A percentile compares a stretch with the other conserved stretches of the same genome.
These are phyloP conservation scores for Phytophthora cactorum DNA, from an alignment of 352 stramenopile genomes.

Conservation along the genomic window DNA sequence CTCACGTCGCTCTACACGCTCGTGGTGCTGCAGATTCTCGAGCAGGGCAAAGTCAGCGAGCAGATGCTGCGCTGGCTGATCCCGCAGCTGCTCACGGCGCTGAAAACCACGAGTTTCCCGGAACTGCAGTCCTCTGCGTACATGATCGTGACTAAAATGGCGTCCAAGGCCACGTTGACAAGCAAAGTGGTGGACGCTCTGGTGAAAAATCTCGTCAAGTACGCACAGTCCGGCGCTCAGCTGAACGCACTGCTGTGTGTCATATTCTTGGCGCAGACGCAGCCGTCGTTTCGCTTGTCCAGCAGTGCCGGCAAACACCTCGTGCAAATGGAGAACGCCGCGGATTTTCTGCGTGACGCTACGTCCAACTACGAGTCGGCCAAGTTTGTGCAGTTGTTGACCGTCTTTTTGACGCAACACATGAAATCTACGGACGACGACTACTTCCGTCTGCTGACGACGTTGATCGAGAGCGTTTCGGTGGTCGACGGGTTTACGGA, in stretches of 20 bases:
- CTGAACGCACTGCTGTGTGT: slow-evolving; percentile 80
- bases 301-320: slow-evolving; percentile 68
- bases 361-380: slow-evolving; percentile 73
- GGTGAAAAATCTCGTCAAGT: slow-evolving; percentile 80
- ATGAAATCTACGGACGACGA: slow-evolving; percentile 47
- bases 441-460: slow-evolving; percentile 43
- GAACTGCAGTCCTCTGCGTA: slow-evolving; percentile 85
- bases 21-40: slow-evolving; percentile 82
- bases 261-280: slow-evolving; percentile 77
- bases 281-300: slow-evolving; percentile 70
- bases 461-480: slow-evolving; percentile 49
- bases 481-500: slow-evolving; percentile 55
- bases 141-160: slow-evolving; percentile 87
- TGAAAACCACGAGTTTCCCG: slow-evolving; percentile 70
- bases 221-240: slow-evolving; percentile 66
- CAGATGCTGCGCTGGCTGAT: slow-evolving; percentile 81
- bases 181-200: slow-evolving; percentile 76
- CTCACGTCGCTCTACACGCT: slow-evolving; percentile 89
- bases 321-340: slow-evolving; percentile 67
- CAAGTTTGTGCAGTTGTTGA: slow-evolving; percentile 72
- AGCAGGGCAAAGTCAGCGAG: slow-evolving; percentile 67
- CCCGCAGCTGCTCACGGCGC: slow-evolving; percentile 70
- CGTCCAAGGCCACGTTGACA: slow-evolving; percentile 78
- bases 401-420: slow-evolving; percentile 54
- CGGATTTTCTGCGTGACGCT: slow-evolving; percentile 68